Percentiles rank a stretch among this genome's conserved stretches.
Evolutionary conservation across 176 grass and related monocot genomes (phyloP).

Genomic region (Ananas comosus): DNA sequence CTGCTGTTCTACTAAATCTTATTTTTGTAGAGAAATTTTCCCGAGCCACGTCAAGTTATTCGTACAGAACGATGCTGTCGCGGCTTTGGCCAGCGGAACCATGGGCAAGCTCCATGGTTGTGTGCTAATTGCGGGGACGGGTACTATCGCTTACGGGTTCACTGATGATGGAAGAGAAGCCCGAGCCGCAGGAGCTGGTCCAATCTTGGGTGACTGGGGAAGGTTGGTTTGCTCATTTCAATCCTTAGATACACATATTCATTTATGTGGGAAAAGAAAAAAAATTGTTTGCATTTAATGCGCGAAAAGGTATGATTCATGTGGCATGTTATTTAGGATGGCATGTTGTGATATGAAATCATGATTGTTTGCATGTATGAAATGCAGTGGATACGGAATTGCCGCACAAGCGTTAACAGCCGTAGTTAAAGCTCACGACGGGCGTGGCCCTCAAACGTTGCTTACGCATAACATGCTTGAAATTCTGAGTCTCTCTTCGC

Average conservation of each 20-base stretch:
- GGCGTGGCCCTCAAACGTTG: constrained; percentile 49
- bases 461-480: constrained; percentile 59
- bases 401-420: constrained; percentile 74
- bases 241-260: neutral
- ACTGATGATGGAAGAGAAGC: constrained; percentile 56
- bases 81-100: constrained; percentile 65
- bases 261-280: too few species aligned
- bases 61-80: constrained; percentile 63
- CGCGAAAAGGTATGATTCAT: too few species aligned
- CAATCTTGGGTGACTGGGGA: constrained; percentile 69
- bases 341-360: neutral
- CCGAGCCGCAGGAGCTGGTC: constrained; percentile 68
- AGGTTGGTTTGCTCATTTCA: constrained; percentile 30
- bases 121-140: constrained; percentile 62
- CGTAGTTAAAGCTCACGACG: constrained; percentile 63
- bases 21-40: constrained; percentile 40
- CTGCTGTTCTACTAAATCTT: neutral
- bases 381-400: constrained; percentile 68
- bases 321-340: too few species aligned
- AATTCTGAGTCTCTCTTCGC: constrained; percentile 39
- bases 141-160: constrained; percentile 69
- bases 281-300: too few species aligned
- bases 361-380: constrained; percentile 1
- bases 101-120: constrained; percentile 76
- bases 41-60: constrained; percentile 54